Percentiles rank a stretch among this genome's conserved stretches.
These are phyloP conservation scores for Solanum boliviense DNA, from an alignment of 257 asterid genomes.

Conservation along the genomic window DNA sequence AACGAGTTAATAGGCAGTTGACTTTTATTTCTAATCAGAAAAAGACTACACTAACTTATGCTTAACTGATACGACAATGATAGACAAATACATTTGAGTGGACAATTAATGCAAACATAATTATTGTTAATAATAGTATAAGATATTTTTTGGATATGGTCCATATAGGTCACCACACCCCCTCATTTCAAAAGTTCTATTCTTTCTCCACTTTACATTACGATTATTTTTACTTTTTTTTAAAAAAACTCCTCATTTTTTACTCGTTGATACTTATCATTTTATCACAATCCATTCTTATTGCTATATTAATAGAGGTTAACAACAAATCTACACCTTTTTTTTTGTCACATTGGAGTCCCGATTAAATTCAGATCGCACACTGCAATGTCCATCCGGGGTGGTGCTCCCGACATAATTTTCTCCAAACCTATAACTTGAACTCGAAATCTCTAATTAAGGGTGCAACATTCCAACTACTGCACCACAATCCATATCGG, in stretches of 20 bases:
- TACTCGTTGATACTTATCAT: too few species aligned
- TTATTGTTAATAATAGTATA: too few species aligned
- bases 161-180: neutral
- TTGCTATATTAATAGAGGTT: too few species aligned
- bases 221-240: too few species aligned
- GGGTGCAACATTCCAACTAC: fast-evolving
- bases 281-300: too few species aligned
- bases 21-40: neutral
- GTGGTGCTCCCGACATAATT: fast-evolving
- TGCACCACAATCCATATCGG: too few species aligned
- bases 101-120: neutral
- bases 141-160: neutral
- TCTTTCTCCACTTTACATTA: neutral
- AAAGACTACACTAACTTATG: neutral
- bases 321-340: neutral
- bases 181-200: neutral
- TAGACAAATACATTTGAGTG: neutral
- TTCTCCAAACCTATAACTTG: fast-evolving
- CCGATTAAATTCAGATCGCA: too few species aligned
- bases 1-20: neutral
- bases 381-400: fast-evolving
- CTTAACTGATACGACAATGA: neutral
- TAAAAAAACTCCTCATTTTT: neutral
- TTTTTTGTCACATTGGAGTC: too few species aligned
- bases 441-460: too few species aligned